phyloP scores from a whole-genome alignment of 768 basidiomycete genomes.

The Tremella mesenterica region DNA sequence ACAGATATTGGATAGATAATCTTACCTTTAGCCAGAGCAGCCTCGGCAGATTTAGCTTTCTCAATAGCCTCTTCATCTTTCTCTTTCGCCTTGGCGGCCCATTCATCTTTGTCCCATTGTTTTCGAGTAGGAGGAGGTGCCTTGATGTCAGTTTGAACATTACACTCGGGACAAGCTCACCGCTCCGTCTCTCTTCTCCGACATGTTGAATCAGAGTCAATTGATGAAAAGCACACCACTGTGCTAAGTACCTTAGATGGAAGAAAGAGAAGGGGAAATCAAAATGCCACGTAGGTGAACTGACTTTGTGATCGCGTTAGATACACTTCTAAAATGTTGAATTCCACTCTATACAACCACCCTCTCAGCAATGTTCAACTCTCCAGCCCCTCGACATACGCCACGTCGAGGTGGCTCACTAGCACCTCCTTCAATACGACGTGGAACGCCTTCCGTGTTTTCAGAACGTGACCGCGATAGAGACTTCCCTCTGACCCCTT shows the following conservation, averaged over 20 bases:
- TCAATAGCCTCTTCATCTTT: slow-evolving; percentile 59
- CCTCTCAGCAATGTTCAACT: slow-evolving; percentile 25
- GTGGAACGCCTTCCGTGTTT: slow-evolving; percentile 21
- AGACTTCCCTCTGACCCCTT: slow-evolving; percentile 17
- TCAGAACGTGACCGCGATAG: slow-evolving; percentile 14
- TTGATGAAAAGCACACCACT: not conserved
- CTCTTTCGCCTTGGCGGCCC: slow-evolving; percentile 41
- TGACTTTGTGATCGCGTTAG: too few relatives aligned
- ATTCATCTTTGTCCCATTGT: slow-evolving; percentile 85
- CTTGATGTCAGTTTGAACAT: not conserved
- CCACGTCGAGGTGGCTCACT: slow-evolving; percentile 12
- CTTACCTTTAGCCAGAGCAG: slow-evolving; percentile 45
- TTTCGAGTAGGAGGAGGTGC: slow-evolving; percentile 48
- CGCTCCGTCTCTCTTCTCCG: not conserved
- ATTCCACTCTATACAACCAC: too few relatives aligned
- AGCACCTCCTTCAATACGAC: slow-evolving; percentile 8
- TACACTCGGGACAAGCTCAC: not conserved
- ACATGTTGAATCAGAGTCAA: not conserved
- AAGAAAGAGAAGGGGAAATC: not conserved
- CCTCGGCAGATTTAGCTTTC: slow-evolving; percentile 56
- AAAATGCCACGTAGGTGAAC: slow-evolving; percentile 1
- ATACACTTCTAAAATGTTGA: not conserved
- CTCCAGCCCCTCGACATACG: slow-evolving; percentile 25
- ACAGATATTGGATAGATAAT: not conserved
- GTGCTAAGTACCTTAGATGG: not conserved